A percentile compares a stretch with the other conserved stretches of the same genome.
Evolutionary conservation across 2,329 filamentous ascomycete genomes (phyloP).

Genomic region (Dothideomycetidae sp.): DNA sequence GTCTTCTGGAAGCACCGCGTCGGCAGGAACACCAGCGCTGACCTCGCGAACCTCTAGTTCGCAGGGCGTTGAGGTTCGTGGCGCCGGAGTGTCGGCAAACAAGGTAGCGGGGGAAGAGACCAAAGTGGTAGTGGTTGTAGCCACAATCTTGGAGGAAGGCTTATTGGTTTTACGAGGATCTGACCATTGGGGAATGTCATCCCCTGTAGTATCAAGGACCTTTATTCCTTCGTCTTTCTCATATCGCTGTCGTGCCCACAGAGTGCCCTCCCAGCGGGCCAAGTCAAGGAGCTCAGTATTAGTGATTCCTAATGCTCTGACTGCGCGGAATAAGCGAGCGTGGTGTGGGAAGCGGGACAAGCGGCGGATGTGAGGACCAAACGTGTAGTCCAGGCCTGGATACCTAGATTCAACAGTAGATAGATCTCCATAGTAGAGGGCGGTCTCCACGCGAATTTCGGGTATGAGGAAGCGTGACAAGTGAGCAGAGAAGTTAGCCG

Average conservation of each 20-base stretch:
- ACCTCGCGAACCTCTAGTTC: conserved; percentile 9
- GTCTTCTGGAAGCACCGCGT: too few species aligned
- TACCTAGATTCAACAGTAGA: conserved; percentile 71
- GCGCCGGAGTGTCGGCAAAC: background rate
- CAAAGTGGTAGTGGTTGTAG: conserved; percentile 4
- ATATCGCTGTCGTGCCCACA: conserved; percentile 68
- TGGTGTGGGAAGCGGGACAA: conserved; percentile 66
- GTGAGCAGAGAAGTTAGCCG: conserved; percentile 55
- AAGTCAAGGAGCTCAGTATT: conserved; percentile 53
- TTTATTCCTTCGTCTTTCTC: conserved; percentile 58
- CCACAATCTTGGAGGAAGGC: background rate
- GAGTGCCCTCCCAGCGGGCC: conserved; percentile 72
- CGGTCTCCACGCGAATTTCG: conserved; percentile 66
- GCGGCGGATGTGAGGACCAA: conserved; percentile 60
- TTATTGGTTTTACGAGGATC: conserved; percentile 28
- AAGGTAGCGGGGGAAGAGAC: background rate
- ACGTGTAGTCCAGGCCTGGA: conserved; percentile 64
- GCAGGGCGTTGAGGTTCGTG: conserved; percentile 6
- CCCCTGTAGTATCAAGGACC: conserved; percentile 57
- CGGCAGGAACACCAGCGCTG: background rate
- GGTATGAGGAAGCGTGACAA: conserved; percentile 57
- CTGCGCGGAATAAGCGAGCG: conserved; percentile 59
- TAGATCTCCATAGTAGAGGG: conserved; percentile 64
- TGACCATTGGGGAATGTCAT: conserved; percentile 51
- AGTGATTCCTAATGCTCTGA: conserved; percentile 56